phyloP scores from a whole-genome alignment of 345 rosid genomes.

The Mallotus nudiflorus region DNA sequence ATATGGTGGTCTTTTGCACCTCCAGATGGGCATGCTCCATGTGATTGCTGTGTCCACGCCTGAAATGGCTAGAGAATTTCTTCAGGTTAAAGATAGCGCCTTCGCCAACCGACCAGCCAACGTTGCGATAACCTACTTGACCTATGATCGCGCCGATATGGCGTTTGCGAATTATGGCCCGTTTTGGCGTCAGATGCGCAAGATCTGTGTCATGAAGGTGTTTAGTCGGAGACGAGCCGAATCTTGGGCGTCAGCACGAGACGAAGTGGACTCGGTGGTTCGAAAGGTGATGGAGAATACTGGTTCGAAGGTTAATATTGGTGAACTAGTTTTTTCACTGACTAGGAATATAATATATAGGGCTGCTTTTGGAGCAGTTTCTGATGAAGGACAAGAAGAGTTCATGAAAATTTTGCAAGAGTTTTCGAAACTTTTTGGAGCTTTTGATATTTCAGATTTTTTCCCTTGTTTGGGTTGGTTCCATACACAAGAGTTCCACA shows the following conservation, averaged over 20 bases:
- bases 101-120: constrained; percentile 29
- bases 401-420: constrained; percentile 28
- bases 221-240: constrained; percentile 31
- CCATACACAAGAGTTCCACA: constrained; percentile 9
- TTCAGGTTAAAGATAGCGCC: constrained; percentile 26
- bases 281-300: background rate
- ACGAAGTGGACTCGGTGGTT: constrained; percentile 17
- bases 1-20: constrained; percentile 25
- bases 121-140: constrained; percentile 23
- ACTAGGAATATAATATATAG: constrained; percentile 26
- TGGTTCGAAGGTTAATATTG: constrained; percentile 16
- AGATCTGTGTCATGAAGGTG: constrained; percentile 31
- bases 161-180: constrained; percentile 35
- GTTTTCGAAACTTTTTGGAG: constrained; percentile 35
- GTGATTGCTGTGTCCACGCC: constrained; percentile 21
- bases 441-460: constrained; percentile 30
- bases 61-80: constrained; percentile 25
- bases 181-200: constrained; percentile 34
- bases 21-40: constrained; percentile 28
- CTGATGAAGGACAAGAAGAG: constrained; percentile 23
- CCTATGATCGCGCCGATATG: constrained; percentile 33
- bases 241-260: constrained; percentile 30
- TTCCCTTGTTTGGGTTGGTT: constrained; percentile 32
- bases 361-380: constrained; percentile 27
- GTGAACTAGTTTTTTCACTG: constrained; percentile 23